These are phyloP conservation scores for Ceratocystis cubensis DNA, from an alignment of 2,329 filamentous ascomycete genomes.

Conservation along the genomic window DNA sequence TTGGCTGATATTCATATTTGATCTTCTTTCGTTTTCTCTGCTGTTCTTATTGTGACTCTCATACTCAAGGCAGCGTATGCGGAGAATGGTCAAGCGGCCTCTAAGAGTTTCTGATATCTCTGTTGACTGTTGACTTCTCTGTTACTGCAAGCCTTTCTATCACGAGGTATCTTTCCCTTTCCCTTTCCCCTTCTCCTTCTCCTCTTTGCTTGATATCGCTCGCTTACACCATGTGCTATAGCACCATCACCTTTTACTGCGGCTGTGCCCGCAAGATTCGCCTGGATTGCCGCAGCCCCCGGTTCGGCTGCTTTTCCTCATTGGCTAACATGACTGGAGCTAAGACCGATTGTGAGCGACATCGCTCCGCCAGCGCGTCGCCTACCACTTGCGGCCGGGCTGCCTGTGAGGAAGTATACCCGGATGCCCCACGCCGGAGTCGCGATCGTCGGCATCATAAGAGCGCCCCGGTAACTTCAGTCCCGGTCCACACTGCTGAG, in stretches of 20 bases:
- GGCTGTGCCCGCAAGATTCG: constrained; percentile 10
- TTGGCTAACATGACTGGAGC: not conserved
- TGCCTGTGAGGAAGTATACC: constrained; percentile 13
- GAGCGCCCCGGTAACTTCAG: not conserved
- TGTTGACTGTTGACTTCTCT: no score
- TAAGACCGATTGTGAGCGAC: constrained; percentile 9
- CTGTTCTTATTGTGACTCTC: not conserved
- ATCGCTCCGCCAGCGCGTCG: not conserved
- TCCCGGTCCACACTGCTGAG: not conserved
- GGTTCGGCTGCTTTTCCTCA: constrained; percentile 8
- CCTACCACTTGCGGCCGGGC: constrained; percentile 16
- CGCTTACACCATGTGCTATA: constrained; percentile 12
- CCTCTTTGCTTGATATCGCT: not conserved
- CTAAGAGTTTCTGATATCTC: not conserved
- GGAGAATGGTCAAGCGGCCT: not conserved
- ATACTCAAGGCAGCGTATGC: no score
- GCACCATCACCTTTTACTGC: constrained; percentile 7
- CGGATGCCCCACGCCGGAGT: constrained; percentile 1
- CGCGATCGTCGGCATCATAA: not conserved
- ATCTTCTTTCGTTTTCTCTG: not conserved
- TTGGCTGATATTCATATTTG: not conserved
- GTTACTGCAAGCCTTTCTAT: not conserved
- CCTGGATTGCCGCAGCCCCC: constrained; percentile 2
- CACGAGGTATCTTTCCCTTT: not conserved
- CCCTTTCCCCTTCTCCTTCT: no score